phyloP scores from a whole-genome alignment of 768 basidiomycete genomes.

The Lactifluus rugatus region DNA sequence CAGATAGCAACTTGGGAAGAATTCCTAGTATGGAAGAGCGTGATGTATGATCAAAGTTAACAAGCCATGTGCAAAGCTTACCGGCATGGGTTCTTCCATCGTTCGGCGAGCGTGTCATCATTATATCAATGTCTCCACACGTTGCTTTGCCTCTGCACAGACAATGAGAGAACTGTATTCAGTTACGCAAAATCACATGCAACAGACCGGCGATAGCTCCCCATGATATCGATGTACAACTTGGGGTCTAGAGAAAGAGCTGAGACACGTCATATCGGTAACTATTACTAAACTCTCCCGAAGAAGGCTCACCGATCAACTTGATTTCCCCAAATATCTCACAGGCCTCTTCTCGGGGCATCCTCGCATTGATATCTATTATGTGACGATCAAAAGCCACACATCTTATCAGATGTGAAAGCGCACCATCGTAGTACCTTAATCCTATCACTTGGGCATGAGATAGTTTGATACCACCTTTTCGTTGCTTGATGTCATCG shows the following conservation, averaged over 20 bases:
- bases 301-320: conserved; percentile 44
- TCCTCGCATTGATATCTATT: conserved; percentile 69
- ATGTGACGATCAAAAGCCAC: not conserved
- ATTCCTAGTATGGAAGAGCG: conserved; percentile 36
- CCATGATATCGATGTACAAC: conserved; percentile 81
- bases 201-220: conserved; percentile 67
- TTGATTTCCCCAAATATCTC: conserved; percentile 65
- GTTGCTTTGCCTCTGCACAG: conserved; percentile 61
- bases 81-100: conserved; percentile 74
- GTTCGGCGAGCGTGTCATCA: conserved; percentile 64
- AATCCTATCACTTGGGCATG: conserved; percentile 58
- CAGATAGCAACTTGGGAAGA: conserved; percentile 45
- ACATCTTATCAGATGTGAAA: not conserved
- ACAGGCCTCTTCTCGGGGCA: conserved; percentile 74
- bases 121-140: conserved; percentile 87
- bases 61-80: conserved; percentile 22
- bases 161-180: not conserved
- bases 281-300: not conserved
- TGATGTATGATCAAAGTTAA: not conserved
- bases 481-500: conserved; percentile 55
- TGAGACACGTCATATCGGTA: conserved; percentile 24
- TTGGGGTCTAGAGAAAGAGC: conserved; percentile 63
- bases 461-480: conserved; percentile 51
- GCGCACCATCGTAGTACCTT: conserved; percentile 56
- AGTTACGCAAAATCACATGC: not conserved